Base-by-base conservation (phyloP, 495 filamentous ascomycete species). In the Lepidopterella palustris region DNA sequence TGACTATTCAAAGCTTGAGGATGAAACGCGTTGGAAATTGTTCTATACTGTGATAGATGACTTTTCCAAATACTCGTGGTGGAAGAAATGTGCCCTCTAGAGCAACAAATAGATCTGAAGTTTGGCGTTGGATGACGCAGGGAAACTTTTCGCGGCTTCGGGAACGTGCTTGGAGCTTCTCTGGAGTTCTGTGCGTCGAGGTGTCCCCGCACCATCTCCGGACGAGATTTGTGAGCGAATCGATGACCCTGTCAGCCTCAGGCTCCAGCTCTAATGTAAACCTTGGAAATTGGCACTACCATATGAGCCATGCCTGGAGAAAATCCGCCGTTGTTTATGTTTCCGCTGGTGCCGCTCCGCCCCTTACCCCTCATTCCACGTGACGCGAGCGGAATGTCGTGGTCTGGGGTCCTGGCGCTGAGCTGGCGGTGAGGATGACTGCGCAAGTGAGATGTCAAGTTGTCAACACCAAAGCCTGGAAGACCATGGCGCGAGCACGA, bases 391-490 rank as follows among this genome's bases (percentile, higher is more conserved):
- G 35, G 35, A 18, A 42, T 18, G 35, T 13, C 23, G 39, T 45
- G 27, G 3, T 5, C 15, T 57, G 18, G 31, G 8, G 3, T 11
- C 1, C 24, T 24, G 40, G 48, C 26, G 35, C 26, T 31, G 59
- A 62, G 61, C 53, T 67, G 64, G 64, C 64, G 64, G 64, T 66
- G 64, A 56, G 59, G 35, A 67, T 61, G 64, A 60, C 64, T 67
- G 64, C 60, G 55, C 47, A 55, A 53, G 23, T 40, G n/a, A n/a
- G n/a, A n/a, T n/a, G n/a, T n/a, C n/a, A n/a, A n/a, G n/a, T n/a
- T n/a, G 23, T 50, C 55, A 55, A 61, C 63, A 60, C 58, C 55
- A 54, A n/a, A 26, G 23, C 25, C 55, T 26, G 52, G 8, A 24
- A 3, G 18, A 42, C 20, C 45, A 45, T 23, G 18, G 35, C 26